A percentile compares a stretch with the other conserved stretches of the same genome.
Evolutionary conservation across 805 yeast species (phyloP).

Genomic region (Kodamaea fukazawae): DNA sequence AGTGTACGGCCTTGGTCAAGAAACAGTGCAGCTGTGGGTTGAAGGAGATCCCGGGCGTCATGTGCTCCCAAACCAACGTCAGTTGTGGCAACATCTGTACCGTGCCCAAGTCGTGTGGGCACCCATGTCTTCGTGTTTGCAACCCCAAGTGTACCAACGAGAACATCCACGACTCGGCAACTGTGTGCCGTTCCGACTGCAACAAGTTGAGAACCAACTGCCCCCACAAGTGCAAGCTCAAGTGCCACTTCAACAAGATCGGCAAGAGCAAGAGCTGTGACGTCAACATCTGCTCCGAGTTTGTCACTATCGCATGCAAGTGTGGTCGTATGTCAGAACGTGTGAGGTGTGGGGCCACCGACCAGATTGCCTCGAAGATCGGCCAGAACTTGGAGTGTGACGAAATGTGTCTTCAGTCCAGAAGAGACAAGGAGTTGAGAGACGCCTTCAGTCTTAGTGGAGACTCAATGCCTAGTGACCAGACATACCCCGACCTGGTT

Average conservation of each 20-base stretch:
- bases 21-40: conserved; percentile 64
- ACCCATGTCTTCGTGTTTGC: conserved; percentile 55
- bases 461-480: conserved; percentile 19
- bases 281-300: conserved; percentile 47
- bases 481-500: conserved; percentile 44
- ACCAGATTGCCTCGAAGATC: conserved; percentile 26
- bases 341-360: conserved; percentile 58
- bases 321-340: conserved; percentile 57
- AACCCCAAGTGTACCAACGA: conserved; percentile 58
- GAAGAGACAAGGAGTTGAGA: conserved; percentile 60
- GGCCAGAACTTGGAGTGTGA: conserved; percentile 57
- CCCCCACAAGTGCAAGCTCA: conserved; percentile 61
- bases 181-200: conserved; percentile 59
- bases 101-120: conserved; percentile 38
- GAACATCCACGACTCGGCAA: conserved; percentile 48
- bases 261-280: conserved; percentile 46
- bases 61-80: conserved; percentile 65
- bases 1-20: conserved; percentile 60
- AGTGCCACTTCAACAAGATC: conserved; percentile 58
- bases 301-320: conserved; percentile 51
- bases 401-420: conserved; percentile 59
- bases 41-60: conserved; percentile 54
- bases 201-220: conserved; percentile 51
- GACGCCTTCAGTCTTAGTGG: conserved; percentile 51
- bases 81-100: conserved; percentile 53